These are phyloP conservation scores for Helianthus tuberosus DNA, from an alignment of 129 eudicot species.

Conservation along the genomic window DNA sequence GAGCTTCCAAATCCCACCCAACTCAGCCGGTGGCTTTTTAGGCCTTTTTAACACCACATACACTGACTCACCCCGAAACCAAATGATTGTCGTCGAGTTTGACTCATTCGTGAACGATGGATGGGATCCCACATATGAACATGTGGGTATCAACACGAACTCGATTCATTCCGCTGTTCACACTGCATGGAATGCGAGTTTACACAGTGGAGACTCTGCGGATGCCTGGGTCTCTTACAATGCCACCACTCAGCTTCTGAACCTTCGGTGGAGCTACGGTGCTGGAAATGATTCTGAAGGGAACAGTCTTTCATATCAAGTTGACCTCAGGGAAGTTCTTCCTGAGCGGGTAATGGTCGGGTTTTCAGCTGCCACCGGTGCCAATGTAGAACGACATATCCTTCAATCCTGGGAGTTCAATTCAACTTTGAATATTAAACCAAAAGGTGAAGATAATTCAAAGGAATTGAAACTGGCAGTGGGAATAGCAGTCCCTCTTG, in stretches of 20 bases:
- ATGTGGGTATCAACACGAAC: slow-evolving; percentile 56
- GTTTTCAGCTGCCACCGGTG: slow-evolving; percentile 57
- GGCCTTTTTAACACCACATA: slow-evolving; percentile 49
- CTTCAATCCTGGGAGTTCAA: slow-evolving; percentile 49
- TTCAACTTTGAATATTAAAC: slow-evolving; percentile 23
- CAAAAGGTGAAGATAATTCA: slow-evolving; percentile 17
- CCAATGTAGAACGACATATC: slow-evolving; percentile 24
- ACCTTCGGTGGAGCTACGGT: slow-evolving; percentile 42
- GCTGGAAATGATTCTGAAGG: slow-evolving; percentile 16
- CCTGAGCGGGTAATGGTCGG: slow-evolving; percentile 42
- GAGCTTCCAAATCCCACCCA: slow-evolving; percentile 49
- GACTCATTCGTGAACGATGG: slow-evolving; percentile 37
- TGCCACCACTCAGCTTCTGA: slow-evolving; percentile 35
- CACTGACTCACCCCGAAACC: slow-evolving; percentile 33
- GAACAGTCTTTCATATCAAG: slow-evolving; percentile 32
- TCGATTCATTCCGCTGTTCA: slow-evolving; percentile 35
- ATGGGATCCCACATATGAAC: slow-evolving; percentile 46
- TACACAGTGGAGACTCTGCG: slow-evolving; percentile 44
- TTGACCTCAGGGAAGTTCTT: slow-evolving; percentile 45
- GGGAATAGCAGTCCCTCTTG: slow-evolving; percentile 30
- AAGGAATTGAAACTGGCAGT: slow-evolving; percentile 25
- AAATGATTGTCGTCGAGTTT: slow-evolving; percentile 52
- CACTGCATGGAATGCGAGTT: slow-evolving; percentile 46
- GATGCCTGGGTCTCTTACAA: slow-evolving; percentile 49
- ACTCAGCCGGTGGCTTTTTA: slow-evolving; percentile 56